Evolutionary conservation across 2,329 filamentous ascomycete species (phyloP), one percentile per base, ranked within the genome.

Genomic region (Colletotrichum somersetense): DNA sequence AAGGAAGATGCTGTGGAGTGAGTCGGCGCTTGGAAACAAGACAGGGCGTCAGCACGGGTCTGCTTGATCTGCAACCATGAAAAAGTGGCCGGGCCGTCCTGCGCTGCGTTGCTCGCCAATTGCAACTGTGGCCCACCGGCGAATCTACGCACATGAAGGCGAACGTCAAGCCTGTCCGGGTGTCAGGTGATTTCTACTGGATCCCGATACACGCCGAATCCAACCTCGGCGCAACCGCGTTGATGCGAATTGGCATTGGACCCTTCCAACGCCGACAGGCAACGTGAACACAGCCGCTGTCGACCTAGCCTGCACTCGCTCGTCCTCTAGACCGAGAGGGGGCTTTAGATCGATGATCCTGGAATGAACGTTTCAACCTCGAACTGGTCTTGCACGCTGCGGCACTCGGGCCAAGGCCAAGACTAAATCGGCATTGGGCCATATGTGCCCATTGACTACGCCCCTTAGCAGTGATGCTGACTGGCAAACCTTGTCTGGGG

Each of bases 331-430:
- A 40, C 35, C n/a, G n/a, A 55, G 44, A 63, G 46, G 18, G 44
- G 53, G 23, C 40, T n/a, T 40, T 48, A 69, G 66, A 70, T 72
- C 66, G 70, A 72, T 70, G 59, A 70, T 70, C 70, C 70, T 44
- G 30, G 69, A 50, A 65, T 70, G 70, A 72, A 72, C 66, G 70
- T 72, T 72, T 72, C 70, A 72, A 72, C 70, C 20, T 72, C 70
- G 70, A 72, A 72, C 66, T 65, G 66, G 40, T 70, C 59, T 63
- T 69, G 50, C 53, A 63, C 58, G 52, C 52, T 30, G 12, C 20
- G 53, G 57, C 66, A 56, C 69, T 59, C 53, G 66, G 69, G 42
- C 59, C 66, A 72, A 55, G 65, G 68, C 35, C 55, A 53, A 53
- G 50, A 53, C 38, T n/a, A 53, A 63, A 16, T 55, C 66, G 59